Evolutionary conservation across 768 basidiomycete genomes (phyloP).

Genomic region (Hericium rajendrae): DNA sequence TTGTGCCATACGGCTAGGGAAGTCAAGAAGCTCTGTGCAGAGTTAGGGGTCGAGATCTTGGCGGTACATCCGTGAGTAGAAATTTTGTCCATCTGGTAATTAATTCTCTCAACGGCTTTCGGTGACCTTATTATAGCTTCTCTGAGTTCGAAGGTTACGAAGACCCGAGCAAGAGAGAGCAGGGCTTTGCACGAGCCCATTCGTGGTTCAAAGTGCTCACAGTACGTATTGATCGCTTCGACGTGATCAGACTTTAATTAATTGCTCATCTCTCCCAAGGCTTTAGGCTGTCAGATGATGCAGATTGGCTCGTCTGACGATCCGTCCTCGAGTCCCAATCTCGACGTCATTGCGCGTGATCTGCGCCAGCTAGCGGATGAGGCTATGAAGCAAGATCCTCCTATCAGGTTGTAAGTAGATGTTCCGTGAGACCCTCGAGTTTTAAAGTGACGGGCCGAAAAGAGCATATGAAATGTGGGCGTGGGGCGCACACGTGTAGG

Average conservation of each 20-base stretch:
- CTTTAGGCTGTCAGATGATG: slow-evolving; percentile 19
- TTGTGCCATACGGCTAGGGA: slow-evolving; percentile 13
- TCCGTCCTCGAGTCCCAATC: slow-evolving; percentile 14
- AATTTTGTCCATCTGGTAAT: not conserved
- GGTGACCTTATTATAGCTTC: slow-evolving; percentile 11
- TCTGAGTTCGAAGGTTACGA: slow-evolving; percentile 19
- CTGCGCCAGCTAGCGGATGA: slow-evolving; percentile 19
- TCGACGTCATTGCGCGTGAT: slow-evolving; percentile 21
- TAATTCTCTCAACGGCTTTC: not conserved
- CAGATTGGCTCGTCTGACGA: slow-evolving; percentile 22
- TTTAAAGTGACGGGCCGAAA: not conserved
- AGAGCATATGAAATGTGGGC: slow-evolving; percentile 27
- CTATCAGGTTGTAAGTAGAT: slow-evolving; percentile 16
- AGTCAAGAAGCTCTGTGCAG: slow-evolving; percentile 14
- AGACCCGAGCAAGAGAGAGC: slow-evolving; percentile 12
- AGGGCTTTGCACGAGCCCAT: slow-evolving; percentile 14
- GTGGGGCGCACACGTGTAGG: slow-evolving; percentile 23
- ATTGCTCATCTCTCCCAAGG: slow-evolving; percentile 6
- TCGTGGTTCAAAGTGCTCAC: slow-evolving; percentile 17
- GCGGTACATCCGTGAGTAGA: slow-evolving; percentile 21
- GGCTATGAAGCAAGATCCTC: slow-evolving; percentile 19
- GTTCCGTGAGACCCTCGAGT: too few relatives aligned
- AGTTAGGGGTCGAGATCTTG: slow-evolving; percentile 17
- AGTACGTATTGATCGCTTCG: not conserved
- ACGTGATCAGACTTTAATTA: too few relatives aligned